Conservation (phyloP, 2,329 filamentous ascomycete species). For the Paramyrothecium sp. region DNA sequence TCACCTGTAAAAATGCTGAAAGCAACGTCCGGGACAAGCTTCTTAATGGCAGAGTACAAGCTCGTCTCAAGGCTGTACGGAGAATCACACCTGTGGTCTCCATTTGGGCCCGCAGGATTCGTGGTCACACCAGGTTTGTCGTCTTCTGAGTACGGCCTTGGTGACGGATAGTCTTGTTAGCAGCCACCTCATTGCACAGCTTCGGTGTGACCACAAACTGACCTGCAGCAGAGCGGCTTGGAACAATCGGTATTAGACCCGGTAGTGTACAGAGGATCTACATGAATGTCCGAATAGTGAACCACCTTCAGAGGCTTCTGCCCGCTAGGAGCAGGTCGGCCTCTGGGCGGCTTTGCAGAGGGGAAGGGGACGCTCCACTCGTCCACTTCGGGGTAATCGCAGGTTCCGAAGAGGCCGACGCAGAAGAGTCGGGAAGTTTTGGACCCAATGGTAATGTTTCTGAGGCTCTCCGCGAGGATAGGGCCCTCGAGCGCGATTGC, state of each 20-base stretch:
- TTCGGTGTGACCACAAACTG: conserved; percentile 7
- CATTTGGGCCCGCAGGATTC: conserved; percentile 49
- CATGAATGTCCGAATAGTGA: conserved; percentile 60
- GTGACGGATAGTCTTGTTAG: neutral
- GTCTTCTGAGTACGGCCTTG: conserved; percentile 40
- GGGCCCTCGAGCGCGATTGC: conserved; percentile 50
- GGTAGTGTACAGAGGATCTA: conserved; percentile 53
- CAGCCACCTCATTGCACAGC: too few species aligned
- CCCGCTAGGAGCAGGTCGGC: conserved; percentile 39
- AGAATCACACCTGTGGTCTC: conserved; percentile 52
- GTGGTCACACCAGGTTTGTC: conserved; percentile 47
- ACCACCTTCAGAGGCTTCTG: conserved; percentile 50
- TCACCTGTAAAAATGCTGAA: conserved; percentile 62
- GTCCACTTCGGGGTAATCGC: conserved; percentile 44
- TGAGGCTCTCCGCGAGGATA: conserved; percentile 47
- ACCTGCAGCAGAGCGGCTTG: conserved; percentile 60
- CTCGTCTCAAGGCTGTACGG: conserved; percentile 51
- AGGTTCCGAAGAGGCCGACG: conserved; percentile 52
- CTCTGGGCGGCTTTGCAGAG: conserved; percentile 32
- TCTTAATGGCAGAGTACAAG: conserved; percentile 51
- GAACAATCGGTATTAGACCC: conserved; percentile 54
- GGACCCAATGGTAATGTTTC: conserved; percentile 45
- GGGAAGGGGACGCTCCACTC: conserved; percentile 43
- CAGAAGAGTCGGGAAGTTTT: conserved; percentile 51
- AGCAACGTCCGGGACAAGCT: conserved; percentile 42